A percentile compares a stretch with the other conserved stretches of the same genome.
These are phyloP conservation scores for Aspergillus sp. DNA, from an alignment of 2,329 filamentous ascomycete species.

Conservation along the genomic window DNA sequence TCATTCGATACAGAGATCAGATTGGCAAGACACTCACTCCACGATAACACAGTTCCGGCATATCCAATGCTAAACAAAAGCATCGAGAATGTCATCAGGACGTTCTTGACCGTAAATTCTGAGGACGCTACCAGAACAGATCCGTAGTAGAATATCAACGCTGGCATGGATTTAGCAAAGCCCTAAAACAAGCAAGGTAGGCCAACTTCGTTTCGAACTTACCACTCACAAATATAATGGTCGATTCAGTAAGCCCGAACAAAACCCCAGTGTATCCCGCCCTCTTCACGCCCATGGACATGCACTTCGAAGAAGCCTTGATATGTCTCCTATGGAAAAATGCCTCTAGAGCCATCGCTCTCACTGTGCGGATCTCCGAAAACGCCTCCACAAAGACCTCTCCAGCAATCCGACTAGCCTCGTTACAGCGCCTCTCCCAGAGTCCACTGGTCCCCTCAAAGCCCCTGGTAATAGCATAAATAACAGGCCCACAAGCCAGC, in stretches of 20 bases:
- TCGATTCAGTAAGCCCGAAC: slow-evolving; percentile 69
- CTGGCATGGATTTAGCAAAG: slow-evolving; percentile 25
- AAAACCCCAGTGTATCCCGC: slow-evolving; percentile 61
- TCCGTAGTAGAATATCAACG: slow-evolving; percentile 78
- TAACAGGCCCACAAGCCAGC: slow-evolving; percentile 58
- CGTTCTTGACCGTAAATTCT: slow-evolving; percentile 46
- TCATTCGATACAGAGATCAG: background rate
- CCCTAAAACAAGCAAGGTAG: background rate
- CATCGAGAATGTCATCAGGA: slow-evolving; percentile 70
- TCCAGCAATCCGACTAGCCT: slow-evolving; percentile 52
- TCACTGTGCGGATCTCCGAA: slow-evolving; percentile 68
- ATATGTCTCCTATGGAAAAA: slow-evolving; percentile 61
- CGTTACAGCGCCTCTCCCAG: slow-evolving; percentile 65
- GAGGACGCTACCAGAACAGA: slow-evolving; percentile 51
- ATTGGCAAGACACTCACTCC: slow-evolving; percentile 34
- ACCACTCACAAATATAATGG: slow-evolving; percentile 60
- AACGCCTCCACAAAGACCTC: slow-evolving; percentile 67
- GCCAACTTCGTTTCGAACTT: slow-evolving; percentile 8
- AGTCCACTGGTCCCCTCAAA: slow-evolving; percentile 58
- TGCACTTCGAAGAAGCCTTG: slow-evolving; percentile 43
- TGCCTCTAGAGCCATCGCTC: slow-evolving; percentile 62
- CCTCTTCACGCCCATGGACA: slow-evolving; percentile 56
- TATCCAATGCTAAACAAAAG: slow-evolving; percentile 76
- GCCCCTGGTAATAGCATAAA: slow-evolving; percentile 57
- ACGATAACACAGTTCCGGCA: slow-evolving; percentile 59